A percentile compares a stretch with the other conserved stretches of the same genome.
Conservation (phyloP, 306 rosid species). For the Cucumis hystrix region DNA sequence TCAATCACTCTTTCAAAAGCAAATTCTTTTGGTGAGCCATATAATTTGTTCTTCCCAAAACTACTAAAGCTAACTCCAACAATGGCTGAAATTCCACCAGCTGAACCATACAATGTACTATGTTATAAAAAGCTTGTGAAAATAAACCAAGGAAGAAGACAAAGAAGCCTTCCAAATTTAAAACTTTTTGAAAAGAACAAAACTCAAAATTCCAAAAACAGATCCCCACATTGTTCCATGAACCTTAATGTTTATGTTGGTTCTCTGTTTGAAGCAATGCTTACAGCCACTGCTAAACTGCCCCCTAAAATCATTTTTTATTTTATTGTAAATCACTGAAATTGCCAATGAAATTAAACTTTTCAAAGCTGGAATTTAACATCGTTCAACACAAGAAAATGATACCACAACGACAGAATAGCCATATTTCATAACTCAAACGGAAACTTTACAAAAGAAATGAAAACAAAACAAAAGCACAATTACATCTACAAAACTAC, state of each 20-base stretch:
- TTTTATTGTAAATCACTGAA: conserved; percentile 42
- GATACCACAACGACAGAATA: too few relatives aligned
- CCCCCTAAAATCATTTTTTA: conserved; percentile 39
- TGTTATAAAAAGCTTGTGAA: conserved; percentile 51
- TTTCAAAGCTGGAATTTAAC: conserved; percentile 22
- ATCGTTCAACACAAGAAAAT: too few relatives aligned
- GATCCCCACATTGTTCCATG: conserved; percentile 62
- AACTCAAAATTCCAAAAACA: conserved; percentile 47
- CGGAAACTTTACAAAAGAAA: too few relatives aligned
- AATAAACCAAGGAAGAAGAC: conserved; percentile 63
- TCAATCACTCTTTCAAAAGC: conserved; percentile 44
- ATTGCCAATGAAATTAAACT: conserved; percentile 42
- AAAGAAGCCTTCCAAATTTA: conserved; percentile 25
- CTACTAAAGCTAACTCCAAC: conserved; percentile 37
- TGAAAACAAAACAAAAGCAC: too few relatives aligned
- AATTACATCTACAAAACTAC: too few relatives aligned
- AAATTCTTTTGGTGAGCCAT: conserved; percentile 50
- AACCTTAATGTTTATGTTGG: conserved; percentile 44
- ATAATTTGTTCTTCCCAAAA: conserved; percentile 40
- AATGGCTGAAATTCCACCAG: conserved; percentile 53
- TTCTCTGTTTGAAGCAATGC: conserved; percentile 40
- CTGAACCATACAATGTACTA: conserved; percentile 51
- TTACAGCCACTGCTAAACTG: conserved; percentile 52
- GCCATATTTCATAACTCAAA: too few relatives aligned
- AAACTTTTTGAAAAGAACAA: conserved; percentile 32